Evolutionary conservation across 73 alveolate genomes (phyloP).

Genomic region (Paramecium sonneborni): DNA sequence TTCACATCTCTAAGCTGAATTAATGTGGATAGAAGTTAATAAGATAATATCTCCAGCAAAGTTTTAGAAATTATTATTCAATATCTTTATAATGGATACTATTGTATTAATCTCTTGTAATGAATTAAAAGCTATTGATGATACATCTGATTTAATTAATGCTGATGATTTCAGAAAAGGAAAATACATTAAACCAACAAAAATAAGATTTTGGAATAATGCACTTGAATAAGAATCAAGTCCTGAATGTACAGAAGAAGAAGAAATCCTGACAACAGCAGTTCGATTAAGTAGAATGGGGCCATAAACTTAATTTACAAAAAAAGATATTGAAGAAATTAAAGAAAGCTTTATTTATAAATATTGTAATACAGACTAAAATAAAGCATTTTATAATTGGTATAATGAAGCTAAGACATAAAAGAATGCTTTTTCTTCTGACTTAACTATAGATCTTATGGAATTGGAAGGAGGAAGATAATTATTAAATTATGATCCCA

Average conservation of each 20-base stretch:
- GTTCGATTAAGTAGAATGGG: not conserved
- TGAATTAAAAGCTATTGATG: slow-evolving; percentile 26
- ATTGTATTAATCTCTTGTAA: not conserved
- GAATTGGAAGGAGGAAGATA: not conserved
- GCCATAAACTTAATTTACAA: not conserved
- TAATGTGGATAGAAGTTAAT: not conserved
- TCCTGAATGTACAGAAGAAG: slow-evolving; percentile 4
- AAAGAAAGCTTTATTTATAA: not conserved
- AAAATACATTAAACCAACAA: not conserved
- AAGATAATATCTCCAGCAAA: not conserved
- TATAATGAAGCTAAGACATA: slow-evolving; percentile 43
- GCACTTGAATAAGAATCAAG: not conserved
- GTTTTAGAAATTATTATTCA: not conserved
- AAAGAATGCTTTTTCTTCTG: not conserved
- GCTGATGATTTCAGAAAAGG: not conserved
- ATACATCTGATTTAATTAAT: not conserved
- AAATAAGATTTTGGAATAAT: not conserved
- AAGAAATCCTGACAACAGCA: not conserved
- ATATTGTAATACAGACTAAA: slow-evolving; percentile 4
- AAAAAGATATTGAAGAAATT: slow-evolving; percentile 13
- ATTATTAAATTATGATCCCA: not conserved
- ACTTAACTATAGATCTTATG: not conserved
- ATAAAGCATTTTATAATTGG: slow-evolving; percentile 39
- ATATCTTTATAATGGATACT: not conserved
- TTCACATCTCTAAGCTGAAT: not conserved